These are phyloP conservation scores for Coffea humblotiana DNA, from an alignment of 305 asterid genomes.

Conservation along the genomic window DNA sequence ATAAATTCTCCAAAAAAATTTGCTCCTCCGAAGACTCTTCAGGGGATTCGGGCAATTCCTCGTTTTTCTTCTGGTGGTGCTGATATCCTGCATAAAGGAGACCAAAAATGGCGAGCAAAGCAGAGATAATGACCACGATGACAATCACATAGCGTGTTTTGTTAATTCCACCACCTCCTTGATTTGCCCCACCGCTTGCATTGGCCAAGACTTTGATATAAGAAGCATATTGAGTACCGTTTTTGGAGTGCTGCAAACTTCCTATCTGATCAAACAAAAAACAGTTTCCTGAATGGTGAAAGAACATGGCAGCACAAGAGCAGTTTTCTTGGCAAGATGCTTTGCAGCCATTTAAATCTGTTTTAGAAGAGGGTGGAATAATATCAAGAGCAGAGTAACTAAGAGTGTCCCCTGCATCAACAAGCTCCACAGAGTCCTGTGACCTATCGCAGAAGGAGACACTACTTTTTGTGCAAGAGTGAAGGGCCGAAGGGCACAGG, in stretches of 20 bases:
- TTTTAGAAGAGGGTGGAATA: constrained; percentile 49
- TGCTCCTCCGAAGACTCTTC: constrained; percentile 73
- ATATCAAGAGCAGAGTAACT: constrained; percentile 58
- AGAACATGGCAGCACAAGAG: constrained; percentile 75
- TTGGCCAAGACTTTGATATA: constrained; percentile 55
- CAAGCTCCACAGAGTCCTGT: constrained; percentile 39
- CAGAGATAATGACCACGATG: constrained; percentile 44
- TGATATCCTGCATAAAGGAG: constrained; percentile 42
- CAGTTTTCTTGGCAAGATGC: constrained; percentile 60
- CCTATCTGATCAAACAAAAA: constrained; percentile 75
- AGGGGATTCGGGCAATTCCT: constrained; percentile 43
- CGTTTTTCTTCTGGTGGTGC: constrained; percentile 36
- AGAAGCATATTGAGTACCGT: constrained; percentile 42
- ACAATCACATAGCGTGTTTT: constrained; percentile 41
- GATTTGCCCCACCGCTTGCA: constrained; percentile 18
- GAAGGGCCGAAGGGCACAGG: constrained; percentile 61
- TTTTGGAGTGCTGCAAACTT: constrained; percentile 48
- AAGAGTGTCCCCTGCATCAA: constrained; percentile 60
- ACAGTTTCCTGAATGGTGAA: constrained; percentile 64
- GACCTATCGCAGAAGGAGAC: constrained; percentile 46
- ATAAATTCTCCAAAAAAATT: constrained; percentile 56
- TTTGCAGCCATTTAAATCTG: constrained; percentile 68
- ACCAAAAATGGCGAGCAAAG: constrained; percentile 44
- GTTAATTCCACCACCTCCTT: constrained; percentile 27
- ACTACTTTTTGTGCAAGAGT: constrained; percentile 53